Evolutionary conservation across 768 basidiomycete genomes (phyloP).

Genomic region (Lactarius quietus): DNA sequence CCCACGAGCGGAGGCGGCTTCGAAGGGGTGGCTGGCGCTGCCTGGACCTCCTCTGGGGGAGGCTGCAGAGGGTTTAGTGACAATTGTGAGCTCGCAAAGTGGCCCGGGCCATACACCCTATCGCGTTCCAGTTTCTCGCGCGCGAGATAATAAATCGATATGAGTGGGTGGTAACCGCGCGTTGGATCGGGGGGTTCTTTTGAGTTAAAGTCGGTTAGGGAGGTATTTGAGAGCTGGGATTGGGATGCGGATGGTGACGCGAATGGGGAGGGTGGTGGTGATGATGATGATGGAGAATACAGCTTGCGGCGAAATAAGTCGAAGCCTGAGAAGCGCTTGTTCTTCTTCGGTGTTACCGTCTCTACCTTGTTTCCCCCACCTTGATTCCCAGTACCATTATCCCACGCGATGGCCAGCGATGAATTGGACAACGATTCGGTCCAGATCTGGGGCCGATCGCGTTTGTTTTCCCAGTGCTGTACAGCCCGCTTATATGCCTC

Average conservation of each 20-base stretch:
- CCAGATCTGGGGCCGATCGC: slow-evolving; percentile 41
- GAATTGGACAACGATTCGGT: slow-evolving; percentile 63
- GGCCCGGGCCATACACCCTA: slow-evolving; percentile 86
- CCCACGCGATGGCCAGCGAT: slow-evolving; percentile 61
- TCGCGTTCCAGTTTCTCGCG: slow-evolving; percentile 96
- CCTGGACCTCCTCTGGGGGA: slow-evolving; percentile 25
- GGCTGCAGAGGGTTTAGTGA: slow-evolving; percentile 34
- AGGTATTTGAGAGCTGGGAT: slow-evolving; percentile 48
- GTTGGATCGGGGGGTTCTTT: slow-evolving; percentile 72
- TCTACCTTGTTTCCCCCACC: slow-evolving; percentile 16
- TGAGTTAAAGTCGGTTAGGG: slow-evolving; percentile 43
- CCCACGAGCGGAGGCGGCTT: slow-evolving; percentile 27
- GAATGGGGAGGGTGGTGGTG: slow-evolving; percentile 50
- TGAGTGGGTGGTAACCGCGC: slow-evolving; percentile 87
- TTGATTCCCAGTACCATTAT: slow-evolving; percentile 38
- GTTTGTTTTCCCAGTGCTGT: slow-evolving; percentile 74
- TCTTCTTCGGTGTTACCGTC: slow-evolving; percentile 46
- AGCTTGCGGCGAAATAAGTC: slow-evolving; percentile 92
- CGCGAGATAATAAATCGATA: slow-evolving; percentile 95
- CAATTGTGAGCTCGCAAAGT: slow-evolving; percentile 90
- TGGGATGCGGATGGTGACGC: slow-evolving; percentile 60
- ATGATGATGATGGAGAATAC: slow-evolving; percentile 54
- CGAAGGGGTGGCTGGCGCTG: slow-evolving; percentile 23
- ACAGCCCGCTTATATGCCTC: slow-evolving; percentile 75
- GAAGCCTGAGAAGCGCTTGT: slow-evolving; percentile 90